These are phyloP conservation scores for Ustilago vetiveriae DNA, from an alignment of 1,284 basidiomycete genomes.

Conservation along the genomic window DNA sequence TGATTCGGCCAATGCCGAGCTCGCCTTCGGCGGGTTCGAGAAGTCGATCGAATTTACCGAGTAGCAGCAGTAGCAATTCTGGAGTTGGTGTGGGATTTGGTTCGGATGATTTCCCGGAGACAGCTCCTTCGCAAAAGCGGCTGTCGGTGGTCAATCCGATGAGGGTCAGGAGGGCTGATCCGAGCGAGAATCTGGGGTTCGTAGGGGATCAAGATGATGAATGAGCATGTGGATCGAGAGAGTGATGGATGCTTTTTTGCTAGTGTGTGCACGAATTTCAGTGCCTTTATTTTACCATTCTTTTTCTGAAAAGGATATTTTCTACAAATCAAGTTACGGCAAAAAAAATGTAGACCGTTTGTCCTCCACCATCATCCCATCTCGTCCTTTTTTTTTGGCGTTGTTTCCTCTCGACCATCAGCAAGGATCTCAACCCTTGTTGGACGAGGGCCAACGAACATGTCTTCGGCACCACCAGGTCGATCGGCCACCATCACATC, in stretches of 20 bases:
- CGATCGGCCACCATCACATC: conserved; percentile 42
- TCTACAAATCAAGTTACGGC: no score
- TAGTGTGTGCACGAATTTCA: no score
- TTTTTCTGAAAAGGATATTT: no score
- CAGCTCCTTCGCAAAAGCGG: conserved; percentile 5
- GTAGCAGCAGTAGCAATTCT: conserved; percentile 28
- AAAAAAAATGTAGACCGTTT: no score
- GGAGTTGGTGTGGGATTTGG: not conserved
- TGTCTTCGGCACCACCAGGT: conserved; percentile 37
- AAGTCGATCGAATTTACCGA: conserved; percentile 1
- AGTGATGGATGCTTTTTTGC: no score
- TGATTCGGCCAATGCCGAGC: not conserved
- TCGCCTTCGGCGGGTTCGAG: conserved; percentile 1
- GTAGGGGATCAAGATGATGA: conserved; percentile 21
- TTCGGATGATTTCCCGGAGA: conserved; percentile 12
- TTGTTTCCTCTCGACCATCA: no score
- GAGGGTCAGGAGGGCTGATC: conserved; percentile 25
- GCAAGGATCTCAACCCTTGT: no score
- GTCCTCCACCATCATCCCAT: not conserved
- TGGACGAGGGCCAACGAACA: no score
- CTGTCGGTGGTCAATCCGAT: conserved; percentile 40
- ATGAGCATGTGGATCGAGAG: no score
- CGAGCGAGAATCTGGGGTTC: conserved; percentile 31
- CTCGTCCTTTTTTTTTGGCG: no score
- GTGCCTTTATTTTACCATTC: not conserved